Conservation (phyloP, 1,284 basidiomycete species). For the Malassezia vespertilionis region DNA sequence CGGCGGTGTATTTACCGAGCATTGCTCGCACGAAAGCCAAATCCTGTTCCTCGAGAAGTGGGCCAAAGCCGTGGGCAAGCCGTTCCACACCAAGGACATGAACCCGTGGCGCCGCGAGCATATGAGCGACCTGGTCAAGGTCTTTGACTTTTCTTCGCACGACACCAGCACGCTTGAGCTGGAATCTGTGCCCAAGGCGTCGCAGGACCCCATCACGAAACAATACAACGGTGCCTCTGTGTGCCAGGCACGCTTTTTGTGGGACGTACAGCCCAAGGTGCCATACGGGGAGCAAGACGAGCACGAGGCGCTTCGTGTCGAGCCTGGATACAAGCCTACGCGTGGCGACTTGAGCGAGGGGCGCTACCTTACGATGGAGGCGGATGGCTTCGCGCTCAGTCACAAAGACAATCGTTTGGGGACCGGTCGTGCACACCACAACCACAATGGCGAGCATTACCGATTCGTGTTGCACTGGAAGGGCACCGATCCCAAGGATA, state of each 20-base stretch:
- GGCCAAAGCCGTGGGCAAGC: slow-evolving; percentile 29
- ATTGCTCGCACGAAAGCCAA: slow-evolving; percentile 30
- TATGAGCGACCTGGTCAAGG: slow-evolving; percentile 28
- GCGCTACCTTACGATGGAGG: slow-evolving; percentile 28
- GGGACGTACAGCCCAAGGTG: slow-evolving; percentile 11
- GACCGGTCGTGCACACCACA: not conserved
- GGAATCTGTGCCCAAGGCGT: slow-evolving; percentile 13
- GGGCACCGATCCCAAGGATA: slow-evolving; percentile 9
- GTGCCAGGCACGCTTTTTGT: not conserved
- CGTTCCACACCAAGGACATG: slow-evolving; percentile 23
- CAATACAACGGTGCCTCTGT: slow-evolving; percentile 21
- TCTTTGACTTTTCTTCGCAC: slow-evolving; percentile 29
- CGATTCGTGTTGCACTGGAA: slow-evolving; percentile 17
- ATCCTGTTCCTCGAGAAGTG: slow-evolving; percentile 38
- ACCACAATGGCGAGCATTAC: slow-evolving; percentile 4
- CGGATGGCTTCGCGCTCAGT: slow-evolving; percentile 18
- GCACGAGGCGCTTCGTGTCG: slow-evolving; percentile 15
- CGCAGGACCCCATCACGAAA: slow-evolving; percentile 17
- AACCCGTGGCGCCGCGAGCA: slow-evolving; percentile 31
- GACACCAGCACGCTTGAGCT: slow-evolving; percentile 18
- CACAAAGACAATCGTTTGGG: not conserved
- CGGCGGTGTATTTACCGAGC: slow-evolving; percentile 34
- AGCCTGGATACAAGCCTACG: slow-evolving; percentile 25
- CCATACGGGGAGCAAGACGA: slow-evolving; percentile 10
- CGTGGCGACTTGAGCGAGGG: slow-evolving; percentile 32